These are phyloP conservation scores for Groenewaldozyma tartarivorans DNA, from an alignment of 805 yeast genomes.

Conservation along the genomic window DNA sequence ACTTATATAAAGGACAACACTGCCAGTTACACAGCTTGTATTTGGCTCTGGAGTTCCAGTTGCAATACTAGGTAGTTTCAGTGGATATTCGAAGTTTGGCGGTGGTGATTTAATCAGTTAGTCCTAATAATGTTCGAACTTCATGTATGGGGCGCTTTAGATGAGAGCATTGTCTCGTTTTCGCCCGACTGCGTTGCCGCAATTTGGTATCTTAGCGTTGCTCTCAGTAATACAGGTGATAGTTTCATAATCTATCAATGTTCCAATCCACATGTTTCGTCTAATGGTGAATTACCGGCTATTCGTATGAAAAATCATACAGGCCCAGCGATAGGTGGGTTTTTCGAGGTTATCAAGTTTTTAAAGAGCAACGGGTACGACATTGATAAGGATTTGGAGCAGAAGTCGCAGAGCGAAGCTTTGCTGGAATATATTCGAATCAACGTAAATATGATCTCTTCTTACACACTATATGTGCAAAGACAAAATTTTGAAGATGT, in stretches of 20 bases:
- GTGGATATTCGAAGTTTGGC: too few relatives aligned
- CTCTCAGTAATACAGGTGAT: conserved; percentile 3
- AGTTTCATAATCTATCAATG: conserved; percentile 17
- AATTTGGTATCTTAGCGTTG: conserved; percentile 17
- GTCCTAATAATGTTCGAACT: conserved; percentile 22
- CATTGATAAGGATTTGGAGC: conserved; percentile 8
- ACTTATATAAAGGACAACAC: too few relatives aligned
- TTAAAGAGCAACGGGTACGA: conserved; percentile 9
- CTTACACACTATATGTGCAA: conserved; percentile 18
- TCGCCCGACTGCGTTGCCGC: conserved; percentile 27
- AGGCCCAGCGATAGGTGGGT: conserved; percentile 14
- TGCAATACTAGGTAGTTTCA: too few relatives aligned
- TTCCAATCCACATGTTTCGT: conserved; percentile 19
- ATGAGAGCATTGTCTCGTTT: conserved; percentile 16
- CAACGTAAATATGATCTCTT: conserved; percentile 14
- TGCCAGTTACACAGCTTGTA: too few relatives aligned
- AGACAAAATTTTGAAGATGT: conserved; percentile 23
- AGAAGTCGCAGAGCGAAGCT: conserved; percentile 13
- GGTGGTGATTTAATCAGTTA: too few relatives aligned
- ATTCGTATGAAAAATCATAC: conserved; percentile 12
- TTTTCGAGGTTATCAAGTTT: conserved; percentile 18
- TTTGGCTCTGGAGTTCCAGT: too few relatives aligned
- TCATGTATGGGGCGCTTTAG: conserved; percentile 25
- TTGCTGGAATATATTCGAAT: conserved; percentile 13
- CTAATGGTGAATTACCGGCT: conserved; percentile 21